Base-by-base conservation (phyloP, 2,329 filamentous ascomycete species). In the Venturia asperata region DNA sequence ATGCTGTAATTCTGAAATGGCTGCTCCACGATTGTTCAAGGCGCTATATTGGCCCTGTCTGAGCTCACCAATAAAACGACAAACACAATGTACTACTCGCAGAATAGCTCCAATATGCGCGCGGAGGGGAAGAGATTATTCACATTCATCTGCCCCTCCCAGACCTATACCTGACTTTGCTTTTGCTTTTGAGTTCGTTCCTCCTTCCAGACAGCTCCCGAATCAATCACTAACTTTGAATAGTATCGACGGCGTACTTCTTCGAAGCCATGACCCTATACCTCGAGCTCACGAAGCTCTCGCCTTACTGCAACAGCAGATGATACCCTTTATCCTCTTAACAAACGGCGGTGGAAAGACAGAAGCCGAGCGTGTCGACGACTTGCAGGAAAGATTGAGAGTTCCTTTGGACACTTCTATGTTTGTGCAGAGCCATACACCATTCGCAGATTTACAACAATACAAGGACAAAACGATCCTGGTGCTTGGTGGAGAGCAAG, bases 281-380 rank as follows among this genome's bases (percentile, higher is more conserved):
- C 88, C 91, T 1, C 88, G 90, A 41, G 93, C 94, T 1, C 80
- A 85, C 1, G 82, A 90, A 71, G 84, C 92, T 17, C 83, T 99
- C 24, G 79, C 81, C 39, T 88, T 86, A 71, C 86, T 97, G 24
- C 86, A 92, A 70, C 77, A 82, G 60, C 83, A 92, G 72, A 81
- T 84, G 60, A 91, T 97, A 58, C 92, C 92, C 15, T 97, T 96
- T 78, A 93, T 99, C 71, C 85, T 99, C 42, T 82, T 99, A 68
- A 99, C 94, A 66, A 99, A 99, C 77, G 94, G 94, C 70, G 94
- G 94, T 52, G 94, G 94, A 66, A 91, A 89, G 72, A 85, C 87
- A 68, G 93, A 97, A 77, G 80, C 79, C 2, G 87, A 89, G 66
- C 85, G 91, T 21, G 88, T 91, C 39, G 79, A 79, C 9, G 88